These are phyloP conservation scores for Pestalotiopsis sp. DNA, from an alignment of 2,329 filamentous ascomycete species.

Conservation along the genomic window DNA sequence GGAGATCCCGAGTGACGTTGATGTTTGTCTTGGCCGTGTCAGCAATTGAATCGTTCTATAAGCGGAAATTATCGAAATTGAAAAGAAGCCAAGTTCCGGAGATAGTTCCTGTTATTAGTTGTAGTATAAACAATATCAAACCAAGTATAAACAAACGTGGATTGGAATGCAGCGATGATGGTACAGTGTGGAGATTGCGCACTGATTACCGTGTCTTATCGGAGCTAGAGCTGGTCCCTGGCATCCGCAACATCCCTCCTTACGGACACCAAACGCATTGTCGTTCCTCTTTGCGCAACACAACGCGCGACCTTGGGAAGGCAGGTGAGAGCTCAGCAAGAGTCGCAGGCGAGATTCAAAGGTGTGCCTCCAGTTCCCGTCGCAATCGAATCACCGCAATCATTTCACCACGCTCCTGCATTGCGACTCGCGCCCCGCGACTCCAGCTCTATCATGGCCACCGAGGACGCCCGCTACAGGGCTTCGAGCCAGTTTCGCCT, in stretches of 20 bases:
- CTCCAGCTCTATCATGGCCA: slow-evolving; percentile 55
- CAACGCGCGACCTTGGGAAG: neutral
- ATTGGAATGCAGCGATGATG: neutral
- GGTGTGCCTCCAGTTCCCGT: no score
- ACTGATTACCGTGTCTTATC: neutral
- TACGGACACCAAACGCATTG: neutral
- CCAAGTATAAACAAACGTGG: no score
- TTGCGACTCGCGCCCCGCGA: neutral
- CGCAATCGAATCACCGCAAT: no score
- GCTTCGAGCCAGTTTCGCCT: slow-evolving; percentile 87
- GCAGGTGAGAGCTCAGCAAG: neutral
- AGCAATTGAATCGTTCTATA: no score
- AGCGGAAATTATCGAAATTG: no score
- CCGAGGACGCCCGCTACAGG: slow-evolving; percentile 90
- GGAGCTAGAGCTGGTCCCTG: neutral
- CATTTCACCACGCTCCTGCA: neutral
- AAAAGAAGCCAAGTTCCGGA: no score
- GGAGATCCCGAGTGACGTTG: no score
- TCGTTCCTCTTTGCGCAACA: neutral
- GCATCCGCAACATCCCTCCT: neutral
- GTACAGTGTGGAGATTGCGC: neutral
- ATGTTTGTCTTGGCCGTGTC: no score
- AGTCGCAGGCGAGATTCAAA: neutral
- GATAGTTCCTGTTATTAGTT: no score
- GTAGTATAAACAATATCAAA: no score